Conservation (phyloP, 495 filamentous ascomycete genomes). For the Talaromyces stipitatus region DNA sequence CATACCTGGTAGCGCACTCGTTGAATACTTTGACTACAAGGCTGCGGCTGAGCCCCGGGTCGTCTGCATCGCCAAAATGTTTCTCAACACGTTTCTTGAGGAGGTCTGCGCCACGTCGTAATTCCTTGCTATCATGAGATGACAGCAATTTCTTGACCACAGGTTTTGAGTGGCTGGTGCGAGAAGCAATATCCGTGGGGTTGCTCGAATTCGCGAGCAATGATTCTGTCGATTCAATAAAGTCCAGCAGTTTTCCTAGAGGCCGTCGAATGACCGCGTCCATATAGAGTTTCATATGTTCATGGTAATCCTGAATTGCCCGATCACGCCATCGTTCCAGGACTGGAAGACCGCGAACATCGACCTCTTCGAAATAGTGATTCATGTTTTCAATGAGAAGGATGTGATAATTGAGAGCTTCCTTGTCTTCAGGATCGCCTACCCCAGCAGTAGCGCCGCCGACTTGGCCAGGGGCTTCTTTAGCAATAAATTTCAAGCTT, state of each 20-base stretch:
- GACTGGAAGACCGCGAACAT: slow-evolving; percentile 62
- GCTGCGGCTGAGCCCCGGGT: slow-evolving; percentile 55
- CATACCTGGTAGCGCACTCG: slow-evolving; percentile 74
- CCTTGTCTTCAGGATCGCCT: slow-evolving; percentile 81
- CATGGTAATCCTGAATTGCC: slow-evolving; percentile 70
- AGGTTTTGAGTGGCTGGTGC: slow-evolving; percentile 68
- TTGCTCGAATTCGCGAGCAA: slow-evolving; percentile 44
- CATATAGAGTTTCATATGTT: slow-evolving; percentile 82
- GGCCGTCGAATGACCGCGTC: slow-evolving; percentile 82
- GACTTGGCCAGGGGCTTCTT: slow-evolving; percentile 66
- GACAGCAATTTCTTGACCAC: slow-evolving; percentile 79
- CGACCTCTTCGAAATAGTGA: slow-evolving; percentile 87
- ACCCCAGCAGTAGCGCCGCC: slow-evolving; percentile 44
- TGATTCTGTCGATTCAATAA: slow-evolving; percentile 74
- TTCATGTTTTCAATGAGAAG: slow-evolving; percentile 98
- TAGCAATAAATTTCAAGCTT: slow-evolving; percentile 88
- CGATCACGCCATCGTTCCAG: slow-evolving; percentile 73
- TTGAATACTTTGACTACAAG: slow-evolving; percentile 72
- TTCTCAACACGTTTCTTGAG: slow-evolving; percentile 89
- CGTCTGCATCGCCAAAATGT: slow-evolving; percentile 86
- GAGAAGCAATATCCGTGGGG: slow-evolving; percentile 52
- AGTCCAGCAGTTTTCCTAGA: slow-evolving; percentile 82
- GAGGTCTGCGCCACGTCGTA: slow-evolving; percentile 75
- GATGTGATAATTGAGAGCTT: slow-evolving; percentile 92
- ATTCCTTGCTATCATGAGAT: slow-evolving; percentile 71